Evolutionary conservation across 1,139 yeast species (phyloP).

Genomic region (Yamadazyma dendronema): DNA sequence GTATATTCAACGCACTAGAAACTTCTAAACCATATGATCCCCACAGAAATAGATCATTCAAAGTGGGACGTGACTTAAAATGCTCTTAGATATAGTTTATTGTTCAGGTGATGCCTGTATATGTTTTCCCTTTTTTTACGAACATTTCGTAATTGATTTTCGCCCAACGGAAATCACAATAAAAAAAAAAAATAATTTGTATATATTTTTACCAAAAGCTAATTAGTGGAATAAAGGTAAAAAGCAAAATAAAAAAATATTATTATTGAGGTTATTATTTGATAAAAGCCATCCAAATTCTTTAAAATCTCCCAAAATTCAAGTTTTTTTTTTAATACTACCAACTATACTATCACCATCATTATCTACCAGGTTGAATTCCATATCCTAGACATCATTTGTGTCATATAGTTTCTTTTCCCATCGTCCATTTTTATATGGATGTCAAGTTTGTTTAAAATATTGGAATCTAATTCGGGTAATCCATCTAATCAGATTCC

Average conservation of each 20-base stretch:
- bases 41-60: no score
- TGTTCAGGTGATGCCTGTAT: no score
- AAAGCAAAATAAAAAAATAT: neutral
- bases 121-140: slow-evolving; percentile 3
- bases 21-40: no score
- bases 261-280: neutral
- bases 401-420: neutral
- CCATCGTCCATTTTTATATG: slow-evolving; percentile 1
- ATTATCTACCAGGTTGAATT: no score
- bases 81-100: no score
- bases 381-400: no score
- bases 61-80: no score
- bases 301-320: neutral
- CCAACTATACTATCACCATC: no score
- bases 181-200: neutral
- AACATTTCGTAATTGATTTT: slow-evolving; percentile 6
- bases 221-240: neutral
- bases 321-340: no score
- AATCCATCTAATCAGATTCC: neutral
- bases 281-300: neutral
- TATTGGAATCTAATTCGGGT: slow-evolving; percentile 3
- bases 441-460: slow-evolving; percentile 6
- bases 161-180: neutral
- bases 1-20: no score
- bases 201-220: neutral